These are phyloP conservation scores for Parmelia sp. DNA, from an alignment of 495 filamentous ascomycete species.

Conservation along the genomic window DNA sequence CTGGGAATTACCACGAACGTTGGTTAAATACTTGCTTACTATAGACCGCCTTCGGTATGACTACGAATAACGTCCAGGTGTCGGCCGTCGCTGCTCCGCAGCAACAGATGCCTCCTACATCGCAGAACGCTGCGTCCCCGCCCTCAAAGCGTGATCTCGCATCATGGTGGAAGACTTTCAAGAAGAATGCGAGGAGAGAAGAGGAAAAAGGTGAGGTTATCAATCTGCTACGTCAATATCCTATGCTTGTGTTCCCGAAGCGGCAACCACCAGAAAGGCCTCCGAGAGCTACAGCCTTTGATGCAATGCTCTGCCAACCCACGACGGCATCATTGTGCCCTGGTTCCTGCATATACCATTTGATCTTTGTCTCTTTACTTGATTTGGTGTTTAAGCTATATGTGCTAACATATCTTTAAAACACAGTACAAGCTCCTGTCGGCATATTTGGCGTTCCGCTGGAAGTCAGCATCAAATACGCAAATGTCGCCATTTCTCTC, in stretches of 20 bases:
- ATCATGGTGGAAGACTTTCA: slow-evolving; percentile 91
- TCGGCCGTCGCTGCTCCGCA: slow-evolving; percentile 34
- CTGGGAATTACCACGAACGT: background rate
- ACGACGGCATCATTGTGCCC: background rate
- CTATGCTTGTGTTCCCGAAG: background rate
- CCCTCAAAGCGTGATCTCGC: slow-evolving; percentile 74
- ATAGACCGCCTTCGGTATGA: slow-evolving; percentile 17
- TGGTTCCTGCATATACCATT: background rate
- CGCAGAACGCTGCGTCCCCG: slow-evolving; percentile 44
- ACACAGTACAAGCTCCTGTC: slow-evolving; percentile 29
- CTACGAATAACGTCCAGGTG: slow-evolving; percentile 31
- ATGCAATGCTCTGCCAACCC: background rate
- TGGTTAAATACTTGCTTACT: background rate
- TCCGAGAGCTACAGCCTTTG: background rate
- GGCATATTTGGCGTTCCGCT: slow-evolving; percentile 94
- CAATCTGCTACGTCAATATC: background rate
- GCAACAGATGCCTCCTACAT: slow-evolving; percentile 25
- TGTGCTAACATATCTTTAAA: slow-evolving; percentile 4
- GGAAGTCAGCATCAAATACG: slow-evolving; percentile 90
- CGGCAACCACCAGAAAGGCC: background rate
- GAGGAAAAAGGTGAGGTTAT: slow-evolving; percentile 64
- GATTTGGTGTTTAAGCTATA: background rate
- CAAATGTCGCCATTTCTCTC: slow-evolving; percentile 96
- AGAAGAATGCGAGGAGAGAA: slow-evolving; percentile 59
- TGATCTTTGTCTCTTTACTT: background rate